phyloP scores from a whole-genome alignment of 306 rosid genomes.

The Trifolium repens region DNA sequence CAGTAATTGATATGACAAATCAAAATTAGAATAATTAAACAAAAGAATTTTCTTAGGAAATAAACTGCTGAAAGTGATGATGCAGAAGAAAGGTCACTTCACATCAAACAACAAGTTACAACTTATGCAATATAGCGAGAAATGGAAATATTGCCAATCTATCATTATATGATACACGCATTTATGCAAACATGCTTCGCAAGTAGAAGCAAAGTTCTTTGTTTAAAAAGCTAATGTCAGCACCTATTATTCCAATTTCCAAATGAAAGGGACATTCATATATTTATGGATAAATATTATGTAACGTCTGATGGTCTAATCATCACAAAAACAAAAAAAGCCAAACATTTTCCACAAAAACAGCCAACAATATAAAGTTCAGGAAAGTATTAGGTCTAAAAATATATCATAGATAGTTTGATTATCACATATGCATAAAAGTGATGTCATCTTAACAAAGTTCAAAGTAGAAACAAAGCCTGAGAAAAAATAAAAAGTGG shows the following conservation, averaged over 20 bases:
- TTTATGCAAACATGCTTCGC: conserved; percentile 12
- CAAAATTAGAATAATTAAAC: conserved; percentile 7
- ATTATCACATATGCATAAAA: conserved; percentile 17
- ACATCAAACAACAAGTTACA: conserved; percentile 25
- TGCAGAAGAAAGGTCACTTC: conserved; percentile 17
- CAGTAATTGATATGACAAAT: conserved; percentile 28
- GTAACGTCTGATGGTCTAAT: conserved; percentile 26
- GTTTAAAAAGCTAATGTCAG: conserved; percentile 32
- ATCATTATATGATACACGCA: conserved; percentile 28
- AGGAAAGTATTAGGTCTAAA: neutral
- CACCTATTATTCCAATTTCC: neutral
- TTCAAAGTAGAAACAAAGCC: conserved; percentile 28
- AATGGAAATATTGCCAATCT: conserved; percentile 13
- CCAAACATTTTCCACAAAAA: neutral
- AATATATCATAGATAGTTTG: conserved; percentile 10
- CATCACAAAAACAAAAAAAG: neutral
- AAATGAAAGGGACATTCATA: conserved; percentile 2
- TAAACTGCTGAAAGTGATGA: conserved; percentile 33
- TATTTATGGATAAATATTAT: neutral
- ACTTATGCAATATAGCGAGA: conserved; percentile 21
- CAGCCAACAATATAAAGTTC: neutral
- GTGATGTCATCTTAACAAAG: neutral
- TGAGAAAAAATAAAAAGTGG: conserved; percentile 27
- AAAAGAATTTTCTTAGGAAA: neutral
- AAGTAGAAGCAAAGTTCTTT: conserved; percentile 19